Evolutionary conservation across 2,329 filamentous ascomycete species (phyloP).

Genomic region (Capronia epimyces): DNA sequence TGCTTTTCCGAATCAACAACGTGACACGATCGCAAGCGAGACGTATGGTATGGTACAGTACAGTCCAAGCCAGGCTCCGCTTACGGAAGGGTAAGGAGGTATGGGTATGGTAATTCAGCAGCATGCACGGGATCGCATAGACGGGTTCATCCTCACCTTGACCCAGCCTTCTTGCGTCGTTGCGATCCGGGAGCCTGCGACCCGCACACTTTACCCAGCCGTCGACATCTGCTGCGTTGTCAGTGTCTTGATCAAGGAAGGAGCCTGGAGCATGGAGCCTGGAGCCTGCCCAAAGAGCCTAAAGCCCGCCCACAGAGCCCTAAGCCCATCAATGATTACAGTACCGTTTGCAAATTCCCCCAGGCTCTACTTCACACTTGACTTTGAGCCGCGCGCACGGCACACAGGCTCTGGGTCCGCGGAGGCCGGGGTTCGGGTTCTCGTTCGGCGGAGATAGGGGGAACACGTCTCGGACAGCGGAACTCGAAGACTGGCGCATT

Average conservation of each 20-base stretch:
- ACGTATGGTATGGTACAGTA: neutral
- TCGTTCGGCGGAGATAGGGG: conserved; percentile 7
- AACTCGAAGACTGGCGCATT: neutral
- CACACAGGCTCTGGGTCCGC: conserved; percentile 20
- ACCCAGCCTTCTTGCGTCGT: conserved; percentile 17
- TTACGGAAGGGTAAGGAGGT: too few species aligned
- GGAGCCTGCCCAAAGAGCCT: too few species aligned
- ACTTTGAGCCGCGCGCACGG: conserved; percentile 24
- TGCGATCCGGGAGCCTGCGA: conserved; percentile 30
- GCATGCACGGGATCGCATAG: too few species aligned
- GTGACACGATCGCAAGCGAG: neutral
- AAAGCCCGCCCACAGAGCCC: too few species aligned
- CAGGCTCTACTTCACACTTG: conserved; percentile 16
- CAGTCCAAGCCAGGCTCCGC: too few species aligned
- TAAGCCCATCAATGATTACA: neutral
- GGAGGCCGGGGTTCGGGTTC: conserved; percentile 1
- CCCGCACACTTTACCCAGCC: conserved; percentile 30
- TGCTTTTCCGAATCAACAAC: too few species aligned
- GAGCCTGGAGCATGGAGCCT: too few species aligned
- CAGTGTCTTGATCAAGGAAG: too few species aligned
- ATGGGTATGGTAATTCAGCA: too few species aligned
- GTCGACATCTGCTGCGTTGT: conserved; percentile 30
- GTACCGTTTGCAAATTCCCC: conserved; percentile 22
- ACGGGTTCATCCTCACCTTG: neutral
- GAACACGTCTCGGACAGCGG: neutral